Percentiles rank a stretch among this genome's conserved stretches.
Evolutionary conservation across 208 protist species (phyloP).

Genomic region (Phytomonas serpens): DNA sequence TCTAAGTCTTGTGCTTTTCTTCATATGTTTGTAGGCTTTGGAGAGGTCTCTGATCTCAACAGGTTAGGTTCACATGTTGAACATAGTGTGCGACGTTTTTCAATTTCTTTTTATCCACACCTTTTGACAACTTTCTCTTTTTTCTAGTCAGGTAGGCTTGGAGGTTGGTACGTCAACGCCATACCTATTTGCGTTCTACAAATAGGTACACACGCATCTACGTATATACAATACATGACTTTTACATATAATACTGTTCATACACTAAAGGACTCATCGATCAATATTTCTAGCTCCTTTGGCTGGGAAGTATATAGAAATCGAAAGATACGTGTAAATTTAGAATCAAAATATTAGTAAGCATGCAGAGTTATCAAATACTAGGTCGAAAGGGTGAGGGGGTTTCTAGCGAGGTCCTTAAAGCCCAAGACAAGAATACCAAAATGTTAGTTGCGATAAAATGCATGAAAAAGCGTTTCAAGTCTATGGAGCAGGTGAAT

Average conservation of each 20-base stretch:
- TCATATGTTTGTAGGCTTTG: no score
- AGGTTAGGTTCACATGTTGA: no score
- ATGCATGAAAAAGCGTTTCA: constrained; percentile 95
- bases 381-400: constrained; percentile 96
- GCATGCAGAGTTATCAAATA: constrained; percentile 91
- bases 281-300: not conserved
- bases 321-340: not conserved
- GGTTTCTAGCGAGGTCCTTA: constrained; percentile 96
- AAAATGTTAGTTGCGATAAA: constrained; percentile 94
- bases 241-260: not conserved
- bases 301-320: not conserved
- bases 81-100: not conserved
- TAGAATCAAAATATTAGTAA: not conserved
- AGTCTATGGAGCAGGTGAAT: constrained; percentile 93
- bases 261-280: not conserved
- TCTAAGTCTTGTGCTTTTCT: no score
- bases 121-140: not conserved
- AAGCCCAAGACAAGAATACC: constrained; percentile 90
- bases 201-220: not conserved
- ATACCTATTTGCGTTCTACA: not conserved
- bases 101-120: not conserved
- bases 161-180: not conserved
- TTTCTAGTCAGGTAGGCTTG: not conserved
- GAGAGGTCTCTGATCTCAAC: no score
- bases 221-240: not conserved